phyloP scores from a whole-genome alignment of 1,284 basidiomycete species.

The Cryptococcus maquisensis region DNA sequence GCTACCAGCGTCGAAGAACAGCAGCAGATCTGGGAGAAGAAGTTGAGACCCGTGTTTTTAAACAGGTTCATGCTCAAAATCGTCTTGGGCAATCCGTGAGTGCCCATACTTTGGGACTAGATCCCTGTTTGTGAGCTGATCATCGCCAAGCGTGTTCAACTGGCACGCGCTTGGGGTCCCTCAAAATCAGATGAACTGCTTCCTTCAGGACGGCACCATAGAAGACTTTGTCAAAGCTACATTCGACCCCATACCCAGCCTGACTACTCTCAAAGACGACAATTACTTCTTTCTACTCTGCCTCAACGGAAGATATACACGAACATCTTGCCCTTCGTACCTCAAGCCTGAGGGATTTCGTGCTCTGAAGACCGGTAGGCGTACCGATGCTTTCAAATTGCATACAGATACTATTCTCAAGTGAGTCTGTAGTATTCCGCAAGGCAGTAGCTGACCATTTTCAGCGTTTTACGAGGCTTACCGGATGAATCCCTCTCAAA shows the following conservation, averaged over 20 bases:
- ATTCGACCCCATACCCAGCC: constrained; percentile 59
- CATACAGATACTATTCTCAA: constrained; percentile 75
- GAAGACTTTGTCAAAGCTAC: constrained; percentile 62
- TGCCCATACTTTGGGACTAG: neutral
- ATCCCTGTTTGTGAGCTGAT: constrained; percentile 14
- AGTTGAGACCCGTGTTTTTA: constrained; percentile 62
- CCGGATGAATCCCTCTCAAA: constrained; percentile 57
- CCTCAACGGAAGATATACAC: constrained; percentile 63
- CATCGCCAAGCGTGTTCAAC: constrained; percentile 56
- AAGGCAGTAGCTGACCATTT: neutral
- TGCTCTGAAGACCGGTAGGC: constrained; percentile 54
- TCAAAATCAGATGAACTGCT: constrained; percentile 66
- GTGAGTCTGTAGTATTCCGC: constrained; percentile 50
- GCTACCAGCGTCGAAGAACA: constrained; percentile 61
- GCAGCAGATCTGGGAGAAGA: constrained; percentile 60
- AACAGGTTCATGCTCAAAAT: constrained; percentile 61
- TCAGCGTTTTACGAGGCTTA: constrained; percentile 61
- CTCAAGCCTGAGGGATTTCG: constrained; percentile 66
- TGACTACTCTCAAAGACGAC: constrained; percentile 56
- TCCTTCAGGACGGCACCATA: constrained; percentile 62
- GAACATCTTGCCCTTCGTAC: constrained; percentile 67
- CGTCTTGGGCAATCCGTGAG: constrained; percentile 57
- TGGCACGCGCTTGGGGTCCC: constrained; percentile 82
- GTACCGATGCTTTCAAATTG: constrained; percentile 63
- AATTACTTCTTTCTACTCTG: constrained; percentile 69